Percentiles rank a stretch among this genome's conserved stretches.
Conservation (phyloP, 176 grass and related monocot species). For the Zea luxurians region DNA sequence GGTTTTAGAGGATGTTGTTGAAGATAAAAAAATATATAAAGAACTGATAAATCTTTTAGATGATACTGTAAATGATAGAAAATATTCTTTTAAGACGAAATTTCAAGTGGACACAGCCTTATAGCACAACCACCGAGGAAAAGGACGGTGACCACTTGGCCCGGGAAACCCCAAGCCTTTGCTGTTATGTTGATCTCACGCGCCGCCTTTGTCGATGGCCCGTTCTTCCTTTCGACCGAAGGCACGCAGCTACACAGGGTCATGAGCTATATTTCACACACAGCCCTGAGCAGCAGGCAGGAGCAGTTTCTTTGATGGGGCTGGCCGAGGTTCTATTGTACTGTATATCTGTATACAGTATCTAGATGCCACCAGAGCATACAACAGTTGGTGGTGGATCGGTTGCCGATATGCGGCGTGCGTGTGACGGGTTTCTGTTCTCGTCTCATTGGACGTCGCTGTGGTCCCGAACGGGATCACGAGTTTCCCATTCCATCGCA, state of each 20-base stretch:
- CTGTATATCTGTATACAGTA: background rate
- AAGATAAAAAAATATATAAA: too few relatives aligned
- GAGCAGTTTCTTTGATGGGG: background rate
- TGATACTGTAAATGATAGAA: too few relatives aligned
- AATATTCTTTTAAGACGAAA: too few relatives aligned
- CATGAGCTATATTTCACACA: background rate
- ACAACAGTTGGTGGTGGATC: background rate
- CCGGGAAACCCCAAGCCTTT: background rate
- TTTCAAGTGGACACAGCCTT: too few relatives aligned
- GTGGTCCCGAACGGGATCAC: background rate
- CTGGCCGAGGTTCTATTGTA: background rate
- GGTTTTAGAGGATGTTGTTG: too few relatives aligned
- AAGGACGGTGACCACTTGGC: too few relatives aligned
- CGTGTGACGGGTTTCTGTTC: background rate
- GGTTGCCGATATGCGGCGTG: background rate
- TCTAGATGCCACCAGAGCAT: background rate
- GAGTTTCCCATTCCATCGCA: background rate
- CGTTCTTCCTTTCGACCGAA: background rate
- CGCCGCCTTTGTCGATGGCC: too few relatives aligned
- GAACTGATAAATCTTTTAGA: too few relatives aligned
- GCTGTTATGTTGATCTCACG: slow-evolving; percentile 1
- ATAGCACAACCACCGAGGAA: background rate
- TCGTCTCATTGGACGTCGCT: background rate
- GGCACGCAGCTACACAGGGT: background rate
- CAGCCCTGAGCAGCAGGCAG: background rate